Percentiles rank a stretch among this genome's conserved stretches.
Conservation (phyloP, 306 rosid species). For the Rosa lucieae region DNA sequence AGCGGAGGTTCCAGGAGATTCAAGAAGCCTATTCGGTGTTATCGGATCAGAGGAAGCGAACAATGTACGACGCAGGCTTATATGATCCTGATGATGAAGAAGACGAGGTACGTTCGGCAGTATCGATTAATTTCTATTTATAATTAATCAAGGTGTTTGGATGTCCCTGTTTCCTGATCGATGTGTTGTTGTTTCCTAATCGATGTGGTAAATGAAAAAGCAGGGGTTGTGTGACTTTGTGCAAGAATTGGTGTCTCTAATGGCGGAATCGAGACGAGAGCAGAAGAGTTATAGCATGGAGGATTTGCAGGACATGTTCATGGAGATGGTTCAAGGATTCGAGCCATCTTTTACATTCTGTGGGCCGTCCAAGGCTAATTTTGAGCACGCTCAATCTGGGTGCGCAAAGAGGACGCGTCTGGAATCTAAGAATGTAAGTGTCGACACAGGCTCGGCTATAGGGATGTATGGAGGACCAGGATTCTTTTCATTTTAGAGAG, state of each 20-base stretch:
- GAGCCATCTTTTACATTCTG: slow-evolving; percentile 31
- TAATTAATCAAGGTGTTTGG: neutral
- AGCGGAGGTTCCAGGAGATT: slow-evolving; percentile 65
- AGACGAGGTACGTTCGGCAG: slow-evolving; percentile 51
- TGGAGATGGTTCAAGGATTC: slow-evolving; percentile 67
- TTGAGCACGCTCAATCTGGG: slow-evolving; percentile 27
- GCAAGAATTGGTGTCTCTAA: slow-evolving; percentile 72
- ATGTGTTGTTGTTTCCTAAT: neutral
- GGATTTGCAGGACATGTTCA: slow-evolving; percentile 62
- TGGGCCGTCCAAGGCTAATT: slow-evolving; percentile 22
- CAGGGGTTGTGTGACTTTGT: slow-evolving; percentile 70
- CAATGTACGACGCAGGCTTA: slow-evolving; percentile 64
- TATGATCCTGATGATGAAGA: slow-evolving; percentile 62
- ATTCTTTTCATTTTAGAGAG: slow-evolving; percentile 17
- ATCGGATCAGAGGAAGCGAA: slow-evolving; percentile 62
- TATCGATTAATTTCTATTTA: neutral
- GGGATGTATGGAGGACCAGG: slow-evolving; percentile 26
- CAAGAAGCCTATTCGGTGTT: slow-evolving; percentile 91
- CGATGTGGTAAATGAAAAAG: neutral
- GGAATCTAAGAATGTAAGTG: slow-evolving; percentile 19
- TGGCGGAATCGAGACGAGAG: slow-evolving; percentile 67
- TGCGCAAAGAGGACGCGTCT: slow-evolving; percentile 43
- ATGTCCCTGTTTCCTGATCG: neutral
- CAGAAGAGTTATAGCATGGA: slow-evolving; percentile 44
- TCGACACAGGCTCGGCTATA: slow-evolving; percentile 19